Base-by-base conservation (phyloP, 768 basidiomycete species). In the Albatrellus ellisii region DNA sequence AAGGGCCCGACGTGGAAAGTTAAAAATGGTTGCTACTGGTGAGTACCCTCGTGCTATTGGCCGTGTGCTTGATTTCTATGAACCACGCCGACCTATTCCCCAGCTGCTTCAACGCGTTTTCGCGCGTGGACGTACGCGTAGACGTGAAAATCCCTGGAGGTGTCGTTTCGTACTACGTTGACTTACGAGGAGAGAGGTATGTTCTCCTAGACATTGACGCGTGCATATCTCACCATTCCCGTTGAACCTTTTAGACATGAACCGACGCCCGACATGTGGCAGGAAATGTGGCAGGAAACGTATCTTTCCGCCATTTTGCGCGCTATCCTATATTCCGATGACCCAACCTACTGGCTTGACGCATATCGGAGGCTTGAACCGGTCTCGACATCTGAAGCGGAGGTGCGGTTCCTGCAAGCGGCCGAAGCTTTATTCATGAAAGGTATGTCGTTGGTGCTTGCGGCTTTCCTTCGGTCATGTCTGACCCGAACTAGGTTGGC, bases 121-220 rank as follows among this genome's bases (percentile, higher is more conserved):
- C 92, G 28, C 68, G 95, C 22, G 87, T 98, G 39, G 95, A 99
- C 55, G 79, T 98, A 24, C 77, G 94, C 27, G 91, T 99, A 6
- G 95, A 99, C 49, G 95, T 97, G 46, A 95, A 94, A 61, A 98
- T 99, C 38, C 95, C 95, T 0, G 95, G 95, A 22, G 94, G 95
- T 10, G 95, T 99, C 12, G 77, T 80, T 48, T 86, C 92, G 4
- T 97, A 95, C 59, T 82, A 87, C 24, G 77, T 98, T 15, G 95
- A 98, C 59, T 60, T 95, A 41, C 77, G 95, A 8, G 94, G 95
- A 7, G 95, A 98, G 59, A 70, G 88, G 89, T 92, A 54, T 50
- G 83, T 61, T 26, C 7, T 22, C 27, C 12, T 9, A 12, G 24
- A 24, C 7, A 4, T 10, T 4, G 1, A 12, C 9, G 9, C 17